phyloP scores from a whole-genome alignment of 2,329 filamentous ascomycete genomes.

The Alternaria sp. region DNA sequence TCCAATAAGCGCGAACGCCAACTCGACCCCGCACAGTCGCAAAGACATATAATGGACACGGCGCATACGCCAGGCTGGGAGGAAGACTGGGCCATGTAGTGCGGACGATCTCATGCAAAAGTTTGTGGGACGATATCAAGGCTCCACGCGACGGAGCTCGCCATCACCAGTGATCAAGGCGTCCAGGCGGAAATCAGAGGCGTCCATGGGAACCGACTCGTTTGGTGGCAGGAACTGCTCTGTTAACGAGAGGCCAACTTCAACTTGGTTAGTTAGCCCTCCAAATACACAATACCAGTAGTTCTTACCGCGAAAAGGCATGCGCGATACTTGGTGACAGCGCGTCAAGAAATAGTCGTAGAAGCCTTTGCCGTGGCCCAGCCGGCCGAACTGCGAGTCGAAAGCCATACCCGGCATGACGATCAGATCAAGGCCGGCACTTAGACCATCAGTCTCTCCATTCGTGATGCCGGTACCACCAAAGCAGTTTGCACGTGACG shows the following conservation, averaged over 20 bases:
- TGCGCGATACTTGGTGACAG: conserved; percentile 63
- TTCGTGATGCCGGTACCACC: conserved; percentile 62
- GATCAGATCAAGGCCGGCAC: conserved; percentile 75
- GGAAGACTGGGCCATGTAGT: background rate
- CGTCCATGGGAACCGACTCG: conserved; percentile 73
- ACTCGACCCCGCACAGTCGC: background rate
- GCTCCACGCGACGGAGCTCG: conserved; percentile 47
- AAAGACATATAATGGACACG: conserved; percentile 7
- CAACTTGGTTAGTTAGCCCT: conserved; percentile 46
- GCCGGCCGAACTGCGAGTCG: conserved; percentile 73
- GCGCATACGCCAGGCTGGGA: conserved; percentile 7
- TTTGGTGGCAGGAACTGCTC: conserved; percentile 78
- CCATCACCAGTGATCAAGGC: conserved; percentile 77
- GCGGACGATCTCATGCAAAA: conserved; percentile 3
- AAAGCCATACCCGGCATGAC: conserved; percentile 94
- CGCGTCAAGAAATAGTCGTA: conserved; percentile 92
- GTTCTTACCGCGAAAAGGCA: conserved; percentile 66
- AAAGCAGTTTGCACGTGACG: conserved; percentile 73
- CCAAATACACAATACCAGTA: conserved; percentile 34
- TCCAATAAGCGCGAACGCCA: conserved; percentile 26
- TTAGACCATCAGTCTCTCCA: conserved; percentile 41
- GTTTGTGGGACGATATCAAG: conserved; percentile 10
- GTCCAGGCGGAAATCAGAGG: conserved; percentile 80
- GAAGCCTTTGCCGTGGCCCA: conserved; percentile 95
- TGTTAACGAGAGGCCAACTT: conserved; percentile 79